Evolutionary conservation across 495 filamentous ascomycete genomes (phyloP), one percentile per base, ranked within the genome.

Genomic region (Aspergillus conjunctus): DNA sequence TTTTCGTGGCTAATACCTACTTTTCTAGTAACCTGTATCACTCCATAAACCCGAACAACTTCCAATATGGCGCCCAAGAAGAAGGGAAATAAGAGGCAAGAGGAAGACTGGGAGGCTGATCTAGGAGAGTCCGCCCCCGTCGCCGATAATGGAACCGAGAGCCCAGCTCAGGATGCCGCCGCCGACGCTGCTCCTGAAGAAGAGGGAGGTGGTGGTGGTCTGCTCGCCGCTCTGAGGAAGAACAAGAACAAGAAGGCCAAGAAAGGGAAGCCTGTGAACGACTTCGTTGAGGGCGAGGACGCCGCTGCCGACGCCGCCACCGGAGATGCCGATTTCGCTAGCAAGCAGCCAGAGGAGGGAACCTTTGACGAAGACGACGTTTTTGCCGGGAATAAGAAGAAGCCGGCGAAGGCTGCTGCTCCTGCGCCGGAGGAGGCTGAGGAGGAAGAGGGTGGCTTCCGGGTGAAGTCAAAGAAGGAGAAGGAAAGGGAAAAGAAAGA

Each of bases 61-160:
- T 17, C 21, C 59, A 69, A 60, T 12, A 69, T 97, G 93, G 80
- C 92, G 64, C 92, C 93, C 43, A 97, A 96, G 79, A 96, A 95
- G 82, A 94, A 96, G 82, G 88, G 87, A 74, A 88, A 87, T 72
- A 96, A 91, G 79, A 91, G 89, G 76, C 88, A 84, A 67, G 83
- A 90, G 68, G 91, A 96, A 70, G 91, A 96, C 79, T 98, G 95
- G 94, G 94, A 99, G 68, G 87, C 90, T 39, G 94, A 97, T n/a
- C 81, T 97, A 14, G 93, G 91, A 63, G 95, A 96, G 76, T 71
- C 83, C 10, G 83, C 85, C 54, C 83, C 83, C 37, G 73, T 78
- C 33, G 75, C 79, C 5, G 75, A 78, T 33, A 72, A 73, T 43
- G 79, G 80, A 44, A 79, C 74, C 39, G 78, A 81, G 51, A 79